Evolutionary conservation across 164 flowering plant species (phyloP).

Genomic region (Magnolia sinica): DNA sequence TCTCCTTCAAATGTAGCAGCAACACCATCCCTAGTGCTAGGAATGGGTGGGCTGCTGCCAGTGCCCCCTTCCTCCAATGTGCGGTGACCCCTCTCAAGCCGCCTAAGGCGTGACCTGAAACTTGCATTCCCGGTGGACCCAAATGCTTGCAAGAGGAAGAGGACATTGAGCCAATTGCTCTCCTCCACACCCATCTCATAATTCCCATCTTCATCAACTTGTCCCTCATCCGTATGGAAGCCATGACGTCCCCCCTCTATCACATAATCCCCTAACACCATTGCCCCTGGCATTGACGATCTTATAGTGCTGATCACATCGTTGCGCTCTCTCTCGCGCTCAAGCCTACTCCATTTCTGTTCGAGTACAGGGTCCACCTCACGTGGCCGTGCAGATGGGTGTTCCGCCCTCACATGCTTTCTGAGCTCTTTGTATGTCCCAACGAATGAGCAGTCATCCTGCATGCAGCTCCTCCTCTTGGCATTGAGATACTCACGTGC

Average conservation of each 20-base stretch:
- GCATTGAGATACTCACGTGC: constrained; percentile 43
- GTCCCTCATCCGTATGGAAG: constrained; percentile 21
- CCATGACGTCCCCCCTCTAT: constrained; percentile 30
- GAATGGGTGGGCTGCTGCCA: constrained; percentile 4
- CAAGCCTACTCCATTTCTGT: constrained; percentile 46
- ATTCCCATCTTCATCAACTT: constrained; percentile 24
- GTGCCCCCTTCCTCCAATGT: constrained; percentile 13
- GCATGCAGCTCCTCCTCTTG: constrained; percentile 42
- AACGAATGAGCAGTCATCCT: constrained; percentile 35
- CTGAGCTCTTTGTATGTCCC: constrained; percentile 42
- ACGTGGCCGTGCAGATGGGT: constrained; percentile 40
- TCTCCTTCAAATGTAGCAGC: constrained; percentile 13
- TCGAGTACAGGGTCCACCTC: constrained; percentile 44
- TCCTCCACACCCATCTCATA: constrained; percentile 37
- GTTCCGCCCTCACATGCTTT: constrained; percentile 39
- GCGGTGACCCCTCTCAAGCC: constrained; percentile 29
- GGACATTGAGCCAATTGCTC: constrained; percentile 39
- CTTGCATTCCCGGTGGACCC: constrained; percentile 40
- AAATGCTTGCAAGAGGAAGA: constrained; percentile 56
- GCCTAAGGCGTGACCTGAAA: constrained; percentile 35
- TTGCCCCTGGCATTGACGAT: constrained; percentile 50
- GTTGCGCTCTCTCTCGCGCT: constrained; percentile 45
- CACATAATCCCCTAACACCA: constrained; percentile 54
- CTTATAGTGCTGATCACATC: constrained; percentile 53
- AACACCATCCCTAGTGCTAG: neutral